Conservation (phyloP, 2,329 filamentous ascomycete species). For the Macrophomina tecta region DNA sequence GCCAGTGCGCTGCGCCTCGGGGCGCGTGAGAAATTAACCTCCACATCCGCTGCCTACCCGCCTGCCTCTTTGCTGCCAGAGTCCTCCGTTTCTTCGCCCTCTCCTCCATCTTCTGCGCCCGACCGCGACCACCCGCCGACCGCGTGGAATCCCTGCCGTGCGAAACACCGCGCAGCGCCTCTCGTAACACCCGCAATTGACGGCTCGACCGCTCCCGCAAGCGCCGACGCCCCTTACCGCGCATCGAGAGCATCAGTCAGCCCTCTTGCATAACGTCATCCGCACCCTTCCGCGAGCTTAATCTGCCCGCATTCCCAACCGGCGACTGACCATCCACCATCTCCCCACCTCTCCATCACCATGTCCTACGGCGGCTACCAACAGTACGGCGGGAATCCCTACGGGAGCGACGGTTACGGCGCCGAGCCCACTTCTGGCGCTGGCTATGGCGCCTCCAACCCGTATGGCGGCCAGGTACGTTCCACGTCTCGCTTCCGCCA, state of each 20-base stretch:
- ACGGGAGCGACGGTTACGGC: constrained; percentile 50
- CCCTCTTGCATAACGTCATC: constrained; percentile 26
- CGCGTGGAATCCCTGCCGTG: neutral
- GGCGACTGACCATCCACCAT: neutral
- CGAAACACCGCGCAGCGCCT: neutral
- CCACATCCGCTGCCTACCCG: neutral
- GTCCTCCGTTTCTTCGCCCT: constrained; percentile 6
- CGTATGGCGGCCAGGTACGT: constrained; percentile 42
- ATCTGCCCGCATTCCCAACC: constrained; percentile 17
- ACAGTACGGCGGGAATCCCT: constrained; percentile 66
- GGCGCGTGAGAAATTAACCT: constrained; percentile 22
- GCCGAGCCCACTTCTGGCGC: constrained; percentile 38
- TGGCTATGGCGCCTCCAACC: constrained; percentile 38
- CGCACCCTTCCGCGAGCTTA: constrained; percentile 20
- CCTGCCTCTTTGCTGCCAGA: neutral
- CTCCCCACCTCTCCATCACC: constrained; percentile 35
- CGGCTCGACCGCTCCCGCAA: constrained; percentile 9
- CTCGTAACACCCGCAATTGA: constrained; percentile 2
- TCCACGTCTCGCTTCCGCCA: neutral
- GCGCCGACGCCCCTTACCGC: constrained; percentile 17
- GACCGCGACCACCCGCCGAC: neutral
- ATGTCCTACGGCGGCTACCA: constrained; percentile 41
- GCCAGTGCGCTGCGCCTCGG: neutral
- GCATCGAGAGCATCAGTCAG: constrained; percentile 9
- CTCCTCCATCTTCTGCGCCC: constrained; percentile 1